Conservation (phyloP, 805 yeast genomes). For the Ascoidea tarda region DNA sequence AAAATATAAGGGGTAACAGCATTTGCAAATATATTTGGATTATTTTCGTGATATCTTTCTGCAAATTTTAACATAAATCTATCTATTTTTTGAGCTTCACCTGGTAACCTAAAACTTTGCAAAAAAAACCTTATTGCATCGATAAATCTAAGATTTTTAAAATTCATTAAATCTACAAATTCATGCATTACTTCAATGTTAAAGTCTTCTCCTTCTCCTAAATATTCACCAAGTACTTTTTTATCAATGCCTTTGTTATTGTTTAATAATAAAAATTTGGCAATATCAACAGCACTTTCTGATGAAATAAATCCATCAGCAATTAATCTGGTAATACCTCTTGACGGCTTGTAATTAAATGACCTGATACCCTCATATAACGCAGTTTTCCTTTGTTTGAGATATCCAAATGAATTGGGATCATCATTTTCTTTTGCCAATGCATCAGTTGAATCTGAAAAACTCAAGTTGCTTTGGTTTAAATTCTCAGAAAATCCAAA, state of each 20-base stretch:
- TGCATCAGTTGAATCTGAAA: slow-evolving; percentile 4
- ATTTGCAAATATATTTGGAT: slow-evolving; percentile 75
- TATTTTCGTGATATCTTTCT: slow-evolving; percentile 77
- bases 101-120: slow-evolving; percentile 88
- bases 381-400: slow-evolving; percentile 73
- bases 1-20: slow-evolving; percentile 91
- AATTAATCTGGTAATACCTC: slow-evolving; percentile 54
- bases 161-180: slow-evolving; percentile 81
- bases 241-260: slow-evolving; percentile 71
- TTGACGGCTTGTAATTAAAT: slow-evolving; percentile 77
- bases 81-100: slow-evolving; percentile 97
- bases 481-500: slow-evolving; percentile 10
- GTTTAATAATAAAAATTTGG: slow-evolving; percentile 44
- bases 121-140: slow-evolving; percentile 76
- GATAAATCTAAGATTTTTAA: slow-evolving; percentile 52
- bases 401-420: slow-evolving; percentile 72
- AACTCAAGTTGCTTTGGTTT: slow-evolving; percentile 4
- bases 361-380: slow-evolving; percentile 62
- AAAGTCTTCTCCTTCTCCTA: slow-evolving; percentile 77
- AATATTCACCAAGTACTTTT: slow-evolving; percentile 73
- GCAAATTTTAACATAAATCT: slow-evolving; percentile 96
- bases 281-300: slow-evolving; percentile 54
- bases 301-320: slow-evolving; percentile 48
- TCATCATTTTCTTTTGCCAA: slow-evolving; percentile 37
- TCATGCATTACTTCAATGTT: slow-evolving; percentile 83